Base-by-base conservation (phyloP, 371 early-diverging fungal genomes). In the Amoeboaphelidium protococcarum region DNA sequence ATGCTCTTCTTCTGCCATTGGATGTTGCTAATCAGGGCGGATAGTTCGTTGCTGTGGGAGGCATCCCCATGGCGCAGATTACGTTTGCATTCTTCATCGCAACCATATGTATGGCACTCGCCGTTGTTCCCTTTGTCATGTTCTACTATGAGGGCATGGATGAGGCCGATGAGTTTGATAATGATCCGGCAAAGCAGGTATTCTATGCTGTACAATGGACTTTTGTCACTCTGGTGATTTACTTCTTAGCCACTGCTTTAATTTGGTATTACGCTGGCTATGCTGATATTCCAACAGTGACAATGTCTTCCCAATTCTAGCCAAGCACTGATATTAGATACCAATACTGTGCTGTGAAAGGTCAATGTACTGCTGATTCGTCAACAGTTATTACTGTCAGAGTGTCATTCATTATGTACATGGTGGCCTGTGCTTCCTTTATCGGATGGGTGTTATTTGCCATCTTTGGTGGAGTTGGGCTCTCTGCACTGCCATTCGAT, bases 61-160 rank as follows among this genome's bases (percentile, higher is more conserved):
- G 52, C 2, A 51, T 71, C 2, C 71, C 71, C 0, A 69, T 69
- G 67, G 46, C 44, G 4, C 44, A 45, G 44, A 24, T 71, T 20
- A 59, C 49, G 1, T 44, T 66, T 41, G 59, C 58, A 0, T 66
- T 66, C 46, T 69, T 66, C 51, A 57, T 63, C 12, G 25, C 61
- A 0, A 59, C 71, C 1, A 52, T 61, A 13, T 25, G 58, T 2
- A 19, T 68, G n/a, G 56, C 55, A 2, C 19, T 65, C 1, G 57
- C 65, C 22, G 47, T 54, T 1, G 63, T 71, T 13, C 71, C 71
- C 12, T 71, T 71, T 53, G 62, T 64, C 26, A 60, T 67, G 31
- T 71, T 65, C 52, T 71, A 60, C 53, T 71, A 71, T 52, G 71
- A 71, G 49, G 71, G 69, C 1, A 53, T 51, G 2, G 68, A 71